These are phyloP conservation scores for Rutidosis leptorrhynchoides DNA, from an alignment of 129 eudicot genomes.

Conservation along the genomic window DNA sequence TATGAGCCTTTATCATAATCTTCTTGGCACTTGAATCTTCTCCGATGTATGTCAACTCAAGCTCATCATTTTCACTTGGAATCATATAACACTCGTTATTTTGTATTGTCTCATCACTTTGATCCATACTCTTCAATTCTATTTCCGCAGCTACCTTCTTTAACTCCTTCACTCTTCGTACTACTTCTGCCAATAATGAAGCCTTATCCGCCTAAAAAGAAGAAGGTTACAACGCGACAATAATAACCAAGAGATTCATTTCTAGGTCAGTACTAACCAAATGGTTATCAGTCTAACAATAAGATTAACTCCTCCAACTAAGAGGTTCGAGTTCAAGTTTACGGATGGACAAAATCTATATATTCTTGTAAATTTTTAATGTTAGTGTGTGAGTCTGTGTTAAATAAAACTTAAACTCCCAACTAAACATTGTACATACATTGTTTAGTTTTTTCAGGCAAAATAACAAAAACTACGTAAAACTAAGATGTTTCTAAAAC, in stretches of 20 bases:
- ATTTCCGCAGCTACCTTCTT: conserved; percentile 50
- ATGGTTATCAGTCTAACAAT: no score
- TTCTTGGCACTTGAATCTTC: conserved; percentile 29
- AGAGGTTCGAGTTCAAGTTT: no score
- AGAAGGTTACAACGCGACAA: neutral
- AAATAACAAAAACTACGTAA: no score
- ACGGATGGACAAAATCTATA: no score
- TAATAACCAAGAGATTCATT: neutral
- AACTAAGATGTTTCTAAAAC: no score
- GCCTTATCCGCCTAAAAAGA: conserved; percentile 80
- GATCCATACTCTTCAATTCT: conserved; percentile 7
- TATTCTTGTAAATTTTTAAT: no score
- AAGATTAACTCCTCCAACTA: no score
- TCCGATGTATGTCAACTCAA: conserved; percentile 35
- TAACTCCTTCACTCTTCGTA: conserved; percentile 65
- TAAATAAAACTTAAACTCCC: no score
- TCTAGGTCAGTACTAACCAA: no score
- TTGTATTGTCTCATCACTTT: conserved; percentile 1
- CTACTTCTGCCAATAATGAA: conserved; percentile 77
- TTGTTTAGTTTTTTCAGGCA: no score
- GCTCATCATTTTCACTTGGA: conserved; percentile 72
- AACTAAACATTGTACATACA: neutral
- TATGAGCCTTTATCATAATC: conserved; percentile 42
- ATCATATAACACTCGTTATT: conserved; percentile 29
- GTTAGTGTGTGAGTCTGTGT: no score